Percentiles rank a stretch among this genome's conserved stretches.
phyloP scores from a whole-genome alignment of 163 green algal genomes.

The Scenedesmus sp. region DNA sequence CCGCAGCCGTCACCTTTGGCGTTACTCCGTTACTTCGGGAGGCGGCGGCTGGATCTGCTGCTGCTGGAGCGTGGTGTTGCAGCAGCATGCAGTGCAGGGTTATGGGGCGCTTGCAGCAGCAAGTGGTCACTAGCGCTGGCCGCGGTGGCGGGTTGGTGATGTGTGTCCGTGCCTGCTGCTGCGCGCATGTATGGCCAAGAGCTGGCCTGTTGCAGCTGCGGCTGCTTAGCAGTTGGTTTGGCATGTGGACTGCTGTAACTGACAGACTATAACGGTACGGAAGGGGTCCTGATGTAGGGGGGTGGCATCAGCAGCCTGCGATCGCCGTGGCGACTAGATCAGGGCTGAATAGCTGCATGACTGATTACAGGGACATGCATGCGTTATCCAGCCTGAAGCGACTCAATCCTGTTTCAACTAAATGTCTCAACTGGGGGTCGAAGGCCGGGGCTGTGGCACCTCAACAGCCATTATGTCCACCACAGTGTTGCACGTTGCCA shows the following conservation, averaged over 20 bases:
- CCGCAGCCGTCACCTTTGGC: background rate
- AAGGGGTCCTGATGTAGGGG: no score
- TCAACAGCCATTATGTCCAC: no score
- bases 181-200: background rate
- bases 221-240: background rate
- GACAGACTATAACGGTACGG: background rate
- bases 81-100: background rate
- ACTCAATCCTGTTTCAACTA: no score
- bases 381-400: no score
- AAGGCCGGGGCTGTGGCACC: no score
- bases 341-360: no score
- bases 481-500: no score
- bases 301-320: no score
- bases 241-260: slow-evolving; percentile 4
- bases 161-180: background rate
- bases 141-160: background rate
- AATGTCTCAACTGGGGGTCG: no score
- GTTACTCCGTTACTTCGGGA: background rate
- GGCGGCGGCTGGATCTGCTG: background rate
- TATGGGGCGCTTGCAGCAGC: background rate
- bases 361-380: no score
- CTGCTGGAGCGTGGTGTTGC: background rate
- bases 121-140: background rate
- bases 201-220: slow-evolving; percentile 3
- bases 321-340: no score